A percentile compares a stretch with the other conserved stretches of the same genome.
These are phyloP conservation scores for Claviceps sp. DNA, from an alignment of 2,329 filamentous ascomycete genomes.

Conservation along the genomic window DNA sequence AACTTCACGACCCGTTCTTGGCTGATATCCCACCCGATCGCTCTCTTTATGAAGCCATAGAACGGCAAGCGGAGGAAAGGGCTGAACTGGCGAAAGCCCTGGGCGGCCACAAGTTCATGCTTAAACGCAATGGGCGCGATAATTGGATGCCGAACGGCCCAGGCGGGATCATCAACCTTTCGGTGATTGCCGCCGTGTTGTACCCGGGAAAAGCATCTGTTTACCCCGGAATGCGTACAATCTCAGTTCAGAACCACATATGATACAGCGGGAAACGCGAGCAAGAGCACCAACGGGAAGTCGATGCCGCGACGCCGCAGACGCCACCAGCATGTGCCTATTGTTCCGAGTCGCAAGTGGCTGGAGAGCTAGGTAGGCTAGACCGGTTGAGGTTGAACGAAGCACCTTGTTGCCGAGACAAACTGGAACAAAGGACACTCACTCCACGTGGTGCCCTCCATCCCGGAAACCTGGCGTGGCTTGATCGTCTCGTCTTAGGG, in stretches of 20 bases:
- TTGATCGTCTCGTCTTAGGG: no score
- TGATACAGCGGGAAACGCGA: no score
- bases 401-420: neutral
- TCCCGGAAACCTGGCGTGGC: neutral
- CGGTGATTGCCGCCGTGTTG: neutral
- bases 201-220: neutral
- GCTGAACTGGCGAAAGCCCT: neutral
- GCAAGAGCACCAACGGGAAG: neutral
- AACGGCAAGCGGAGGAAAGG: no score
- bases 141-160: neutral
- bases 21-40: no score
- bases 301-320: neutral
- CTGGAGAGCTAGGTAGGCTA: neutral
- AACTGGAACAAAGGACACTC: neutral
- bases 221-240: neutral
- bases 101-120: neutral
- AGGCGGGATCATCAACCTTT: neutral
- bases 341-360: constrained; percentile 1
- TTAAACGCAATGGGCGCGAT: neutral
- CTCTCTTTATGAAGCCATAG: no score
- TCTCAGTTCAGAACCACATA: neutral
- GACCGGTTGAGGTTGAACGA: neutral
- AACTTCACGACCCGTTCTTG: no score
- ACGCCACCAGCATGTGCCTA: constrained; percentile 3
- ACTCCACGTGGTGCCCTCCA: neutral